phyloP scores from a whole-genome alignment of 2,329 filamentous ascomycete genomes.

The Phaeosphaeriaceae sp. region DNA sequence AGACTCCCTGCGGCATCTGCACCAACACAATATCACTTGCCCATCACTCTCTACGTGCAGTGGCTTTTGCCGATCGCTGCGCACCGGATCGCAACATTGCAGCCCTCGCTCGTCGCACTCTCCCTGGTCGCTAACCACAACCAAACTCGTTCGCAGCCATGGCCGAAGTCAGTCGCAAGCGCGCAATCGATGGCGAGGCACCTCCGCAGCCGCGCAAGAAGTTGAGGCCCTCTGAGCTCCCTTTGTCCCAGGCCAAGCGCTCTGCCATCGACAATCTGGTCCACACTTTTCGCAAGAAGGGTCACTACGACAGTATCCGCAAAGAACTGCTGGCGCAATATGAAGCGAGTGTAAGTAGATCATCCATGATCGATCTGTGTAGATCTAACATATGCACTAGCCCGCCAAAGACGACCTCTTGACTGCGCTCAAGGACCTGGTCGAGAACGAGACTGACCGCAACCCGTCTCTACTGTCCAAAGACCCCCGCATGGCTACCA shows the following conservation, averaged over 20 bases:
- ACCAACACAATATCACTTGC: neutral
- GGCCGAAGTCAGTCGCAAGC: constrained; percentile 43
- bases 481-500: constrained; percentile 75
- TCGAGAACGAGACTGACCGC: constrained; percentile 76
- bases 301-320: constrained; percentile 78
- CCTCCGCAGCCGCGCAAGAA: constrained; percentile 57
- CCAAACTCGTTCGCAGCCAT: constrained; percentile 26
- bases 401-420: constrained; percentile 73
- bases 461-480: constrained; percentile 76
- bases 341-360: constrained; percentile 66
- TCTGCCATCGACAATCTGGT: constrained; percentile 76
- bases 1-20: neutral
- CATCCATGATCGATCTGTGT: too few species aligned
- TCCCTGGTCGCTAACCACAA: constrained; percentile 2
- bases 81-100: constrained; percentile 1
- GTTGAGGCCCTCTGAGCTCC: constrained; percentile 77
- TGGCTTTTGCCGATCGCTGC: constrained; percentile 6
- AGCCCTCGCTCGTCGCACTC: constrained; percentile 5
- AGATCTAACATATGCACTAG: constrained; percentile 50
- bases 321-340: constrained; percentile 81
- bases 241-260: constrained; percentile 74
- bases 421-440: constrained; percentile 71
- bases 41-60: constrained; percentile 1
- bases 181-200: constrained; percentile 36
- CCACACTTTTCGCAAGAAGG: constrained; percentile 87